phyloP scores from a whole-genome alignment of 2,329 filamentous ascomycete genomes.

The Talaromyces sp. region DNA sequence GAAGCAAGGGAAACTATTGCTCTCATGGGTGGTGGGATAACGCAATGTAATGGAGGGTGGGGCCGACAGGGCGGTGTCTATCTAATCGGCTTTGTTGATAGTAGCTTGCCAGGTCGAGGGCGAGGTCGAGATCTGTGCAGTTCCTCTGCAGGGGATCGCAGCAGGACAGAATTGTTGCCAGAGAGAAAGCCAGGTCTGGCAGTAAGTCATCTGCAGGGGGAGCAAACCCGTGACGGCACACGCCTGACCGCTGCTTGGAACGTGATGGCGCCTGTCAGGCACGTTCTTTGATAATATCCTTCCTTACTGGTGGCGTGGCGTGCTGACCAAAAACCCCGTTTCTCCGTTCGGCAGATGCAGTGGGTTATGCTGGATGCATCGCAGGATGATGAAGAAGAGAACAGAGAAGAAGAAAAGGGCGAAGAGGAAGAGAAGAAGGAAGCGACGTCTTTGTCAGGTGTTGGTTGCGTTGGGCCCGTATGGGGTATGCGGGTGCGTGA shows the following conservation, averaged over 20 bases:
- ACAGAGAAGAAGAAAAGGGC: not conserved
- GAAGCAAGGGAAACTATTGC: not conserved
- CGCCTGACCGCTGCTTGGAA: constrained; percentile 6
- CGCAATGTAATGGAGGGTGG: not conserved
- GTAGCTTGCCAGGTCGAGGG: not conserved
- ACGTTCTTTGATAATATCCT: not conserved
- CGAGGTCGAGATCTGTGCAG: too few species aligned
- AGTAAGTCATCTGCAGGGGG: not conserved
- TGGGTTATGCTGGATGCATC: not conserved
- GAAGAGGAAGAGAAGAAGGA: not conserved
- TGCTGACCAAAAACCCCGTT: not conserved
- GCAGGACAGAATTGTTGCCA: not conserved
- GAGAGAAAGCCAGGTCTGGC: not conserved
- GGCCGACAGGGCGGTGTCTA: constrained; percentile 9
- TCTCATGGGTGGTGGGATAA: not conserved
- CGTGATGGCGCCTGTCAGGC: constrained; percentile 4
- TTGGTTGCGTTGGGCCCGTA: not conserved
- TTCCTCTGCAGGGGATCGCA: too few species aligned
- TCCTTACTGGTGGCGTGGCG: not conserved
- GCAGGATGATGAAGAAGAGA: not conserved
- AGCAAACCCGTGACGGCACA: not conserved
- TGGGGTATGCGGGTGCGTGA: not conserved
- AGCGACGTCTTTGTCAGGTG: not conserved
- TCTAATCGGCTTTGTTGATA: constrained; percentile 2
- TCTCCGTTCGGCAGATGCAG: not conserved